Base-by-base conservation (phyloP, 2,329 filamentous ascomycete genomes). In the Epichloe festucae region DNA sequence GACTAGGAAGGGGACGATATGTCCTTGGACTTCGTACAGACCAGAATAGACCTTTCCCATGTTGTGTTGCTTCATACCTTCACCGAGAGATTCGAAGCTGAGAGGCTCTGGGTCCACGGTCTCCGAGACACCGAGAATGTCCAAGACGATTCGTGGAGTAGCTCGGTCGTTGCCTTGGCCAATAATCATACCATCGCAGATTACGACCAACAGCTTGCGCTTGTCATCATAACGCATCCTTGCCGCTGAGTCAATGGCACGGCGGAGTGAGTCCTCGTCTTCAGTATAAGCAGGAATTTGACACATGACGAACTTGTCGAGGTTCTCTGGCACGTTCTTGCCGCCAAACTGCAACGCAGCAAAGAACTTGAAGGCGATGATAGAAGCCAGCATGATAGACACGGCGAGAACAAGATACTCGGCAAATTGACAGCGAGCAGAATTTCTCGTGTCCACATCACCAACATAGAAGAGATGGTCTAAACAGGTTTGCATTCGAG, bases 181-280 rank as follows among this genome's bases (percentile, higher is more conserved):
- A 58, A 98, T 94, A 73, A 98, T 98, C 91, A 98, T 97, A 70
- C 93, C 93, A 63, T 98, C 93, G 63, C 93, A 98, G 57, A 98
- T 76, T 55, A 98, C 77, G 58, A 95, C 82, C 27, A 98, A 75
- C 12, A 98, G 77, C 74, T 98, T 98, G 63, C 93, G 88, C 74
- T 98, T 98, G 66, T 98, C 91, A 62, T 98, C 93, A 64, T 98
- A 98, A 58, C 83, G 84, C 89, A 96, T 96, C 55, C 89, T 80
- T 31, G 93, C 90, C 53, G 89, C 87, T 0, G 93, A 98, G 67
- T 98, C 93, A 60, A 98, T 95, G 53, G 93, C 93, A 75, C 91
- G 90, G 51, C 93, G 89, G 27, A 98, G 77, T 38, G 91, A 97
- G 0, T 98, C 94, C 67, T 98, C 94, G 64, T 97, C 93, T 73